Evolutionary conservation across 2,329 filamentous ascomycete species (phyloP).

Genomic region (Phialocephala sp.): DNA sequence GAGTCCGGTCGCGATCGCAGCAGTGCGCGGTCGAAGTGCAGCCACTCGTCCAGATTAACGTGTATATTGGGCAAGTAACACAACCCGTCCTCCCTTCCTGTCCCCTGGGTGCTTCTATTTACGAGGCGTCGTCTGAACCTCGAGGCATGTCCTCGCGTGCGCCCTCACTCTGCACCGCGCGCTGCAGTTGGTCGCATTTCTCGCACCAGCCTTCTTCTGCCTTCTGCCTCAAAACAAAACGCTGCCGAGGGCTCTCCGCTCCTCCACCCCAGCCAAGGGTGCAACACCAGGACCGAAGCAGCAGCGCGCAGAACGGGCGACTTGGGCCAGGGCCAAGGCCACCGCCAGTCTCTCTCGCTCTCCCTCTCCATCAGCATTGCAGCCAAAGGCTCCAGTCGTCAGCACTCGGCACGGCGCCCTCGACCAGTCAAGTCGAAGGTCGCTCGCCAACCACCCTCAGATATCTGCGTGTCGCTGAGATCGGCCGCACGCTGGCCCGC

Average conservation of each 20-base stretch:
- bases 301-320: neutral
- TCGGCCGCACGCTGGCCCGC: conserved; percentile 3
- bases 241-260: conserved; percentile 1
- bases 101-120: neutral
- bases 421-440: neutral
- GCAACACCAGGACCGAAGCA: neutral
- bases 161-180: neutral
- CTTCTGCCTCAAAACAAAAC: conserved; percentile 1
- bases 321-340: neutral
- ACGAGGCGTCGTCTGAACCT: neutral
- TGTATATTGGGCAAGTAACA: neutral
- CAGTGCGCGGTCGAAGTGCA: conserved; percentile 3
- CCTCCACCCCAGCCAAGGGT: neutral
- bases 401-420: neutral
- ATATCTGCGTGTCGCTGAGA: neutral
- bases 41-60: conserved; percentile 4
- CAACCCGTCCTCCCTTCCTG: neutral
- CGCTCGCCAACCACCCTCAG: neutral
- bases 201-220: conserved; percentile 10
- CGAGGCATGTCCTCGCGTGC: neutral
- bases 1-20: conserved; percentile 3
- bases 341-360: neutral
- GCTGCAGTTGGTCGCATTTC: conserved; percentile 14
- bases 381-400: too few species aligned
- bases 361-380: neutral